Percentiles rank a stretch among this genome's conserved stretches.
Evolutionary conservation across 2,329 filamentous ascomycete species (phyloP).

Genomic region (Apiospora hydei): DNA sequence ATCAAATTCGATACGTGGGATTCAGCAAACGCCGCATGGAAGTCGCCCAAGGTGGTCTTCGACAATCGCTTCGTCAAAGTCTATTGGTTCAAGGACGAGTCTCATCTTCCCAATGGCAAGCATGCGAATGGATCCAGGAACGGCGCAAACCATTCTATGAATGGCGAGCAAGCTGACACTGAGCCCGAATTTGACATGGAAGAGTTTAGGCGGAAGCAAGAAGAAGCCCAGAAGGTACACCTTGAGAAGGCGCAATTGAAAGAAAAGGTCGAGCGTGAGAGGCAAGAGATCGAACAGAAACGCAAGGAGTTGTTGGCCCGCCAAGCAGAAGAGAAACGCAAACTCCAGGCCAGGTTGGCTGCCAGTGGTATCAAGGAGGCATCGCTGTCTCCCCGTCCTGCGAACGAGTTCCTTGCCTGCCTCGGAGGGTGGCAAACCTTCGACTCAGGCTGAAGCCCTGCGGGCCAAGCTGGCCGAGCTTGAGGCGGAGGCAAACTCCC

Average conservation of each 20-base stretch:
- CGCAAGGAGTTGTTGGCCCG: slow-evolving; percentile 67
- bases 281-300: slow-evolving; percentile 70
- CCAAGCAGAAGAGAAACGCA: slow-evolving; percentile 70
- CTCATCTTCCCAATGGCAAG: slow-evolving; percentile 40
- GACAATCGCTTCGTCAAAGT: slow-evolving; percentile 88
- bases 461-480: slow-evolving; percentile 75
- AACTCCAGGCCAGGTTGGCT: slow-evolving; percentile 67
- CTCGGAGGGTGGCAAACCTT: slow-evolving; percentile 39
- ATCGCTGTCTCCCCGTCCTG: slow-evolving; percentile 32
- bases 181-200: slow-evolving; percentile 71
- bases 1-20: slow-evolving; percentile 73
- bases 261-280: slow-evolving; percentile 67
- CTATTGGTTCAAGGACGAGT: slow-evolving; percentile 73
- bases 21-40: slow-evolving; percentile 73
- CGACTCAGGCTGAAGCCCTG: slow-evolving; percentile 67
- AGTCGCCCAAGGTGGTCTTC: slow-evolving; percentile 81
- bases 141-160: slow-evolving; percentile 30
- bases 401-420: slow-evolving; percentile 30
- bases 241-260: slow-evolving; percentile 71
- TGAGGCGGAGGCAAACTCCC: slow-evolving; percentile 73
- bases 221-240: slow-evolving; percentile 73
- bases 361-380: slow-evolving; percentile 51
- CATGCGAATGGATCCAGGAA: slow-evolving; percentile 39
- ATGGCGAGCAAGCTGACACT: slow-evolving; percentile 34
- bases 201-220: slow-evolving; percentile 72